Evolutionary conservation across 495 filamentous ascomycete species (phyloP).

Genomic region (Penicillium tannophilum): DNA sequence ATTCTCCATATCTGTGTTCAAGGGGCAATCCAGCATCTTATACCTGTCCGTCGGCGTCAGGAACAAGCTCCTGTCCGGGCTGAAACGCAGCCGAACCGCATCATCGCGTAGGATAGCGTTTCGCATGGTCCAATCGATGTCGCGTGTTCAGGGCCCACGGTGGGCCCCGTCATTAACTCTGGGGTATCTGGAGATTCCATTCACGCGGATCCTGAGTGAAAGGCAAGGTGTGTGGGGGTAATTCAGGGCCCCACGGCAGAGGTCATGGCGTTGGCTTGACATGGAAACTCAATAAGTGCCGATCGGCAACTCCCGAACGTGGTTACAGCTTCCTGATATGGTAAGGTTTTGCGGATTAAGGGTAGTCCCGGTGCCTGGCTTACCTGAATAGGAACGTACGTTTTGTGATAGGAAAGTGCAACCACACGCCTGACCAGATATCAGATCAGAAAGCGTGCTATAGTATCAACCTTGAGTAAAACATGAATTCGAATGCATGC

Average conservation of each 20-base stretch:
- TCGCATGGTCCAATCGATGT: constrained; percentile 7
- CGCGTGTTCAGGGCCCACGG: constrained; percentile 1
- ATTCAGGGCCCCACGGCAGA: neutral
- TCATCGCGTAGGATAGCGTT: neutral
- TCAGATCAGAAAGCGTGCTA: too few species aligned
- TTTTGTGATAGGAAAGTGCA: neutral
- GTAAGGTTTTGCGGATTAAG: neutral
- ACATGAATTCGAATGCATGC: neutral
- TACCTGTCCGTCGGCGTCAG: neutral
- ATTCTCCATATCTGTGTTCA: neutral
- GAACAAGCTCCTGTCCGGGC: neutral
- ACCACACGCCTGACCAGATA: neutral
- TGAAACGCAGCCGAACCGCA: constrained; percentile 3
- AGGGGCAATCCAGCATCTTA: constrained; percentile 6
- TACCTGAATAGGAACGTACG: neutral
- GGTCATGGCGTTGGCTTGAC: neutral
- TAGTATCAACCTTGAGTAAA: too few species aligned
- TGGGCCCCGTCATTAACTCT: constrained; percentile 8
- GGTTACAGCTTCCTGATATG: neutral
- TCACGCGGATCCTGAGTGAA: constrained; percentile 2
- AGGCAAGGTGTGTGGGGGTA: neutral
- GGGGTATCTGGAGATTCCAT: constrained; percentile 10
- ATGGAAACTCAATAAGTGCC: neutral
- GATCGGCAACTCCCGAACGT: neutral
- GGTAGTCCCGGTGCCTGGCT: neutral